Evolutionary conservation across 306 rosid species (phyloP), one percentile per base, ranked within the genome.

Genomic region (Arachis hypogaea): DNA sequence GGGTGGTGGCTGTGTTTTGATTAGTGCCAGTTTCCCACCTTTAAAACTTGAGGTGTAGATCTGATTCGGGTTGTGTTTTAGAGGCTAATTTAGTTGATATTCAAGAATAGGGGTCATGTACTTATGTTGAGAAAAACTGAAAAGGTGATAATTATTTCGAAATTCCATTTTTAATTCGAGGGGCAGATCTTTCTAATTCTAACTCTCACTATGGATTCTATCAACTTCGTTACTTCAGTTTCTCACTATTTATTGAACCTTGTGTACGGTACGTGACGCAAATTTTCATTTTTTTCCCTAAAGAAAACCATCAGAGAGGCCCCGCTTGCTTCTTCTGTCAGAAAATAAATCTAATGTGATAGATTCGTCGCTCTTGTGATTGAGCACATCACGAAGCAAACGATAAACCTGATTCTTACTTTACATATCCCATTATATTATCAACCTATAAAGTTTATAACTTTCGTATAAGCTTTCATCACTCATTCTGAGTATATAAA

Each of bases 1-100:
- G 88, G 88, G 90, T 79, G 89, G 98, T 74, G 92, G 93, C 97
- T 86, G 86, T 89, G 92, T 89, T 89, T 87, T 90, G 91, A 82
- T 86, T 86, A 91, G 97, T 79, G 85, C 84, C 84, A 89, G 82
- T 85, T 85, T 82, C 83, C 95, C 97, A 85, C 96, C 89, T 88
- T 78, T 77, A 77, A 82, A 77, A 78, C 83, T 85, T 84, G 94
- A 92, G 96, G 78, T 92, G 90, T 86, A 88, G 89, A 82, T 92
- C 85, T 84, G 79, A 84, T 88, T 90, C 88, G 77, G 88, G 76
- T 85, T 85, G 88, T 78, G 86, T 73, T 81, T 78, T 85, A 86
- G 91, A 76, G 89, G 87, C 88, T 77, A 85, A 86, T 85, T 71
- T 78, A 84, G 87, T 72, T 72, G 74, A 87, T 85, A 78, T 83